These are phyloP conservation scores for Alternaria triticina DNA, from an alignment of 2,329 filamentous ascomycete genomes.

Conservation along the genomic window DNA sequence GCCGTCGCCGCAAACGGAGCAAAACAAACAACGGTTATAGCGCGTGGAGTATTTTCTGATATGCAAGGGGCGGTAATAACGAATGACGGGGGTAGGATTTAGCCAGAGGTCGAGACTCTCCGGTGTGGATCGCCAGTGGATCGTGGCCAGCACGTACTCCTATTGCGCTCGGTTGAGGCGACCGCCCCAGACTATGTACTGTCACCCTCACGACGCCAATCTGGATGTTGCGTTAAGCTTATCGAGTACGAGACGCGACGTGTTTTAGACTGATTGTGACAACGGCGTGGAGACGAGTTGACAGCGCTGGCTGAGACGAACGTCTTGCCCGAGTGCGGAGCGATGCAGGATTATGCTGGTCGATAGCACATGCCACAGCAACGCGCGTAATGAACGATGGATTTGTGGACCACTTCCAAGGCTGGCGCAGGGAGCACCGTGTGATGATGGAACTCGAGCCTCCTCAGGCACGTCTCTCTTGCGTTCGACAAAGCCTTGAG, in stretches of 20 bases:
- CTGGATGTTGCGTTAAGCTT: conserved; percentile 7
- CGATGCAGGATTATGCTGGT: conserved; percentile 10
- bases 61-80: conserved; percentile 17
- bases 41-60: background rate
- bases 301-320: conserved; percentile 17
- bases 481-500: conserved; percentile 1
- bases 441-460: conserved; percentile 4
- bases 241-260: conserved; percentile 5
- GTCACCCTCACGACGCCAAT: background rate
- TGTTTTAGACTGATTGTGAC: conserved; percentile 2
- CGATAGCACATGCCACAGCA: conserved; percentile 9
- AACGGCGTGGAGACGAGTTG: background rate
- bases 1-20: background rate
- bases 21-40: conserved; percentile 3
- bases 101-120: conserved; percentile 14
- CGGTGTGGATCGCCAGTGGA: background rate
- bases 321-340: conserved; percentile 11
- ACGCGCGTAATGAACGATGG: conserved; percentile 9
- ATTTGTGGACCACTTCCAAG: background rate
- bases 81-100: conserved; percentile 11
- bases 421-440: conserved; percentile 6
- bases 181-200: conserved; percentile 13
- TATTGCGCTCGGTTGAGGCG: conserved; percentile 2
- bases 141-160: conserved; percentile 11
- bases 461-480: conserved; percentile 9